Evolutionary conservation across 176 grass and related monocot genomes (phyloP).

Genomic region (Themeda triandra): DNA sequence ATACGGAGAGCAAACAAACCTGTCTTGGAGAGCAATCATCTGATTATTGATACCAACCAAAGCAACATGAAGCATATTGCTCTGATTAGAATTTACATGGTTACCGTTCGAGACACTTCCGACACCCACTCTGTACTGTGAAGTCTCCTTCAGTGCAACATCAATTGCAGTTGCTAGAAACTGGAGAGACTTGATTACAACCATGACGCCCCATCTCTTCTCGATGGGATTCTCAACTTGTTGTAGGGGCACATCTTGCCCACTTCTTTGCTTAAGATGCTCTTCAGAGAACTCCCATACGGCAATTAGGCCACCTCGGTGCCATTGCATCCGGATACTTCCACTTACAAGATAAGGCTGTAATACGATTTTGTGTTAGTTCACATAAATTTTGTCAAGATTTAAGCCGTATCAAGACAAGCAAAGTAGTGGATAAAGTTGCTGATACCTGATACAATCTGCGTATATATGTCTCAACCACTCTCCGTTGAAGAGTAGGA

Average conservation of each 20-base stretch:
- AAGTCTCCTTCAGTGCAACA: conserved; percentile 76
- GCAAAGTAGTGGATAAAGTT: conserved; percentile 12
- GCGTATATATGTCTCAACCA: conserved; percentile 96
- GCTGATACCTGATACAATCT: conserved; percentile 88
- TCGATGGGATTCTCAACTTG: conserved; percentile 56
- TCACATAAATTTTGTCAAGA: not conserved
- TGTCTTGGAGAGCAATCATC: conserved; percentile 97
- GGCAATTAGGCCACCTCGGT: conserved; percentile 85
- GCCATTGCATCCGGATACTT: conserved; percentile 93
- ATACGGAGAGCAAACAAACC: conserved; percentile 31
- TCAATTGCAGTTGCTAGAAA: conserved; percentile 71
- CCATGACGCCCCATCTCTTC: conserved; percentile 88
- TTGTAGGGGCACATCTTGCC: conserved; percentile 21
- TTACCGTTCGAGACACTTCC: conserved; percentile 38
- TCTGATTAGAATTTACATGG: conserved; percentile 39
- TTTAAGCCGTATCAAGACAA: conserved; percentile 11
- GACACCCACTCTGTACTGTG: conserved; percentile 29
- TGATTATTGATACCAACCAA: conserved; percentile 99
- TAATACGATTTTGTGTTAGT: conserved; percentile 29
- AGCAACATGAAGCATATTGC: conserved; percentile 96
- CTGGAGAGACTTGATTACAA: conserved; percentile 96
- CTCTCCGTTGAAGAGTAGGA: conserved; percentile 90
- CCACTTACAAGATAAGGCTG: conserved; percentile 89
- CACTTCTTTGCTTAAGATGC: conserved; percentile 72
- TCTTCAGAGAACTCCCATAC: conserved; percentile 94